A percentile compares a stretch with the other conserved stretches of the same genome.
These are phyloP conservation scores for Diospyros lotus DNA, from an alignment of 148 eudicot genomes.

Conservation along the genomic window DNA sequence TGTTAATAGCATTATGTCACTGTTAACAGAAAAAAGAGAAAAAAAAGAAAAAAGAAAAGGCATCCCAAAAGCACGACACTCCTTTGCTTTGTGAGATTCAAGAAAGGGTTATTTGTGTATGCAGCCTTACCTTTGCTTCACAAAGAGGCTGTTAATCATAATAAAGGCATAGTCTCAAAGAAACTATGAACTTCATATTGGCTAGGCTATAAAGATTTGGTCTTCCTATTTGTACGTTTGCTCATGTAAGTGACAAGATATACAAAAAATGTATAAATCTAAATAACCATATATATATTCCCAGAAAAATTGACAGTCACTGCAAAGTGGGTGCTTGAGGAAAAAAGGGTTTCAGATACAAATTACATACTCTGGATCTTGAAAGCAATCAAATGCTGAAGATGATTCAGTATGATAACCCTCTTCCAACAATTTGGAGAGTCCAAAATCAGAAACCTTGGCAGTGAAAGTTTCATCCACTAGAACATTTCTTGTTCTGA, in stretches of 20 bases:
- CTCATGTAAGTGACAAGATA: background rate
- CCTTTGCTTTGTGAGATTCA: too few species aligned
- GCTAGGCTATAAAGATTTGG: background rate
- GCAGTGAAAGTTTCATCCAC: slow-evolving; percentile 14
- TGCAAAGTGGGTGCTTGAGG: too few species aligned
- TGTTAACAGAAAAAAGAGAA: too few species aligned
- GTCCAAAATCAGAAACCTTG: slow-evolving; percentile 22
- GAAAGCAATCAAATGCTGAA: slow-evolving; percentile 19
- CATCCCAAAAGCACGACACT: too few species aligned
- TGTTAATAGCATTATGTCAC: too few species aligned
- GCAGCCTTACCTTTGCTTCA: too few species aligned
- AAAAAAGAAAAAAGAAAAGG: too few species aligned
- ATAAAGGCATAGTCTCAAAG: background rate
- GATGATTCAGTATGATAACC: slow-evolving; percentile 17
- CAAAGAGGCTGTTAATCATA: background rate
- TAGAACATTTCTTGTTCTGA: slow-evolving; percentile 22
- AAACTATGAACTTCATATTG: background rate
- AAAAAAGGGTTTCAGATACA: background rate
- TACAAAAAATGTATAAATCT: background rate
- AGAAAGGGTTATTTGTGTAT: too few species aligned
- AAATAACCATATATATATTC: too few species aligned
- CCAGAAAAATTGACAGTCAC: too few species aligned
- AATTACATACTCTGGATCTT: slow-evolving; percentile 15
- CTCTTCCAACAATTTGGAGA: slow-evolving; percentile 2
- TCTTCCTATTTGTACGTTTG: background rate